Evolutionary conservation across 352 stramenopile genomes (phyloP).

Genomic region (Globisporangium nodosum): DNA sequence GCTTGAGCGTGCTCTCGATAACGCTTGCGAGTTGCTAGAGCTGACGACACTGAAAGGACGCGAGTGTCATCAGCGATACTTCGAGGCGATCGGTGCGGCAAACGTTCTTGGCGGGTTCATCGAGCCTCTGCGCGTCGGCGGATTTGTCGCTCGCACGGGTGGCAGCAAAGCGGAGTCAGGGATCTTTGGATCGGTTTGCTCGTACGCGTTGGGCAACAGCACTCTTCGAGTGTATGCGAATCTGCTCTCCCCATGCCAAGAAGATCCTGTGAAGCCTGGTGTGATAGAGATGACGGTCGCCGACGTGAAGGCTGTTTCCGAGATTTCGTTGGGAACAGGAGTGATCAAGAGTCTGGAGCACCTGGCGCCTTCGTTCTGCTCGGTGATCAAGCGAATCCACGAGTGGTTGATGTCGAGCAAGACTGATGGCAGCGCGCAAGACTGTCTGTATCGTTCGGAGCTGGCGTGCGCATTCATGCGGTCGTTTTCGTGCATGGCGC

Average conservation of each 20-base stretch:
- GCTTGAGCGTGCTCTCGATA: conserved; percentile 18
- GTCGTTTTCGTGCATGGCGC: conserved; percentile 41
- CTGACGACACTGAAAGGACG: conserved; percentile 2
- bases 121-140: conserved; percentile 33
- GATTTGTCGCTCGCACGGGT: conserved; percentile 19
- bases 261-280: not conserved
- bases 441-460: conserved; percentile 33
- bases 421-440: conserved; percentile 6
- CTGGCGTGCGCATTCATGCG: conserved; percentile 48
- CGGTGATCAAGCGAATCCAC: conserved; percentile 34
- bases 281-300: conserved; percentile 11
- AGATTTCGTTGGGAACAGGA: conserved; percentile 20
- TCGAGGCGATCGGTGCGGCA: conserved; percentile 27
- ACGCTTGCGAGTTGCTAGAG: conserved; percentile 6
- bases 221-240: conserved; percentile 10
- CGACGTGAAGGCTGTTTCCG: conserved; percentile 21
- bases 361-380: conserved; percentile 29
- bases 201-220: conserved; percentile 36
- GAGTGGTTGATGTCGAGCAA: conserved; percentile 22
- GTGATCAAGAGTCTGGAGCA: conserved; percentile 27
- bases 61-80: conserved; percentile 23
- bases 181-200: conserved; percentile 19
- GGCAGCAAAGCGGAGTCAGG: conserved; percentile 4
- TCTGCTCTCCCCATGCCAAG: not conserved
- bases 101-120: conserved; percentile 44